phyloP scores from a whole-genome alignment of 306 rosid species.

The Fragaria ananassa region DNA sequence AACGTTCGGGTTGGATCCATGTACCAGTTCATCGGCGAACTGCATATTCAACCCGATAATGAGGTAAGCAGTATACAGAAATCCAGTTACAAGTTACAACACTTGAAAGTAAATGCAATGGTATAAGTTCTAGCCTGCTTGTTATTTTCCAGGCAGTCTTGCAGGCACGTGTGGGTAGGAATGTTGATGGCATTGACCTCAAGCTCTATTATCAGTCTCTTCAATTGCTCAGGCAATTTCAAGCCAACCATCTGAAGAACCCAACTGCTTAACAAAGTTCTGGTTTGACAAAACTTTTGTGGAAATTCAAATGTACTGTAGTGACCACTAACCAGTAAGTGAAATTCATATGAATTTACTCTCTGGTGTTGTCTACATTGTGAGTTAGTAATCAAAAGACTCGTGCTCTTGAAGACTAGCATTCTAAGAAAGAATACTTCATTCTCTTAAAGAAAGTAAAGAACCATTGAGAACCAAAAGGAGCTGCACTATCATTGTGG shows the following conservation, averaged over 20 bases:
- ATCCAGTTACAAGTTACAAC: slow-evolving; percentile 1
- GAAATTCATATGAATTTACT: neutral
- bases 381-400: neutral
- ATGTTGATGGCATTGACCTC: slow-evolving; percentile 87
- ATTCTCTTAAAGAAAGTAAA: neutral
- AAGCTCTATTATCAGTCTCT: slow-evolving; percentile 73
- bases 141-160: slow-evolving; percentile 56
- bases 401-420: neutral
- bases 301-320: slow-evolving; percentile 1
- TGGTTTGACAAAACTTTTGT: neutral
- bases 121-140: slow-evolving; percentile 10
- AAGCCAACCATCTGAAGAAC: slow-evolving; percentile 50
- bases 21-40: slow-evolving; percentile 85
- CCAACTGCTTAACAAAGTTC: slow-evolving; percentile 23
- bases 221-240: slow-evolving; percentile 66
- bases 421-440: neutral
- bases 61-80: slow-evolving; percentile 44
- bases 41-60: slow-evolving; percentile 54
- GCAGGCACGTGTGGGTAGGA: slow-evolving; percentile 79
- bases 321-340: neutral
- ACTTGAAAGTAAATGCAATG: slow-evolving; percentile 10
- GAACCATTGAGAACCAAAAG: neutral
- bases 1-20: slow-evolving; percentile 58
- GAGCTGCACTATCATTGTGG: neutral
- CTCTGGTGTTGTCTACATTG: neutral